Evolutionary conservation across 1,284 basidiomycete species (phyloP), one percentile per base, ranked within the genome.

Genomic region (Malassezia dermatis): DNA sequence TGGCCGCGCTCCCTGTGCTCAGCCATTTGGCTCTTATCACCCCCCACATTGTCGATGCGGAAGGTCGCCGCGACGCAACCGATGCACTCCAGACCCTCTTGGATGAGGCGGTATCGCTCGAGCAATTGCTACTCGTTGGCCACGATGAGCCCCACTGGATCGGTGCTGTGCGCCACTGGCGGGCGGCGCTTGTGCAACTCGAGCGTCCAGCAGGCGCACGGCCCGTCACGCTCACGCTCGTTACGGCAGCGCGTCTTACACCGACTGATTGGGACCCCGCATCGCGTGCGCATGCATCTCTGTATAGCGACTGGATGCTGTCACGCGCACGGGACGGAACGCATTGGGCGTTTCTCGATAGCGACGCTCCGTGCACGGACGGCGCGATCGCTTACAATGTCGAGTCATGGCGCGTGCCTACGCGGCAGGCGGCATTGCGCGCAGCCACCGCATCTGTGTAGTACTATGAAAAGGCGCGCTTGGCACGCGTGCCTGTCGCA

Each of bases 271-370:
- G 24, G 34, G 31, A 32, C 5, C 31, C 42, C 4, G 23, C 10
- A 1, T 17, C n/a, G 21, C 42, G 50, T 13, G 40, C 37, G 4
- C 50, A 52, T 17, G 41, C 50, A 8, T 42, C 41, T 0, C 7
- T 44, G 44, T 52, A 35, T 17, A 52, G 42, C n/a, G 42, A 44
- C 8, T 52, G 50, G 50, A 45, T 52, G 41, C 23, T 52, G 19
- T 13, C 15, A 8, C 50, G 50, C 3, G 42, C 24, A 12, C 15
- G 26, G 30, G 24, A 23, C 2, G 39, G 41, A 3, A 27, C 24
- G 6, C 49, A 51, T 13, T 51, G 49, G 49, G 4, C 41, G 23
- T 51, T 51, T 35, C n/a, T 13, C n/a, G 27, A 21, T 11, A 17
- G n/a, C n/a, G 19, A 26, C 27, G 24, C 2, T 24, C 23, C 41